Conservation (phyloP, 2,329 filamentous ascomycete species). For the Beauveria australis region DNA sequence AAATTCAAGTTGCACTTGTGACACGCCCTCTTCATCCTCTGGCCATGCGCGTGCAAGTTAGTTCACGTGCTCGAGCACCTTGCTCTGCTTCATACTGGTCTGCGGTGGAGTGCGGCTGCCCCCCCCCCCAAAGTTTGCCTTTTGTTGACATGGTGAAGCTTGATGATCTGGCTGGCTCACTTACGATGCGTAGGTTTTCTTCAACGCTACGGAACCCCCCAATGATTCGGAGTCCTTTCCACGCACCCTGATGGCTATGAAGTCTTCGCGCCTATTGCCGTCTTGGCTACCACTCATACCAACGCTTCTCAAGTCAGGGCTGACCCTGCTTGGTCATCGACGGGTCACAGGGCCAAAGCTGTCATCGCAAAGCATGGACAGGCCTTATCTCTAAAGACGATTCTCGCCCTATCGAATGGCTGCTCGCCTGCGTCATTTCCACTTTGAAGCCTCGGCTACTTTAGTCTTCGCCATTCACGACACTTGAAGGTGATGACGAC, state of each 20-base stretch:
- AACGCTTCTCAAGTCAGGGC: neutral
- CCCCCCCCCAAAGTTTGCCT: too few species aligned
- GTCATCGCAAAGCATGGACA: neutral
- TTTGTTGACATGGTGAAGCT: neutral
- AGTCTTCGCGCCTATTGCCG: neutral
- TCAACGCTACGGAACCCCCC: neutral
- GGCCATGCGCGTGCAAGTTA: neutral
- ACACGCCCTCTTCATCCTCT: neutral
- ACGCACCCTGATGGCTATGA: neutral
- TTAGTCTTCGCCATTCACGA: neutral
- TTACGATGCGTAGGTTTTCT: neutral
- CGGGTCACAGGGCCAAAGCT: neutral
- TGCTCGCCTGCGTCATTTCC: neutral
- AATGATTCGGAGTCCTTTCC: neutral
- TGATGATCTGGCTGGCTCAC: neutral
- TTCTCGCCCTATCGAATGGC: neutral
- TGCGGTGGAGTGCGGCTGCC: neutral
- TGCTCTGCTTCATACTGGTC: neutral
- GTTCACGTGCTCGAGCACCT: constrained; percentile 1
- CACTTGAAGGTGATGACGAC: neutral
- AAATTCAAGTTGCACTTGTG: neutral
- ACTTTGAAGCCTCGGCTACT: neutral
- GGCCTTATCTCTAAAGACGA: neutral
- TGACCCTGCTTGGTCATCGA: neutral
- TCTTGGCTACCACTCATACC: neutral